Percentiles rank a stretch among this genome's conserved stretches.
phyloP scores from a whole-genome alignment of 352 stramenopile genomes.

The Pythium utonaiense region DNA sequence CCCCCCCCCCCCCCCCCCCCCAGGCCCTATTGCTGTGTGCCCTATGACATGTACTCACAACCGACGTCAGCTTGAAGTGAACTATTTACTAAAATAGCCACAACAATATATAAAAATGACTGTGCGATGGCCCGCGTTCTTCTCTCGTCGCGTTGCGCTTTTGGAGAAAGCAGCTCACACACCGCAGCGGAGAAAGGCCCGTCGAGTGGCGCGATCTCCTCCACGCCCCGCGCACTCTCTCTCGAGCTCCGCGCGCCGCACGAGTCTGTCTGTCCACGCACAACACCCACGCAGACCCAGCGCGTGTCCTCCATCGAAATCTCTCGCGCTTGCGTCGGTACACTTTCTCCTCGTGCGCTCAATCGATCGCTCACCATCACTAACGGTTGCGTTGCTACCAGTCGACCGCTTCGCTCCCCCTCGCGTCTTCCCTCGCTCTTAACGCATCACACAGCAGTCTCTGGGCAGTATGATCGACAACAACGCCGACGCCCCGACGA shows the following conservation, averaged over 20 bases:
- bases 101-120: neutral
- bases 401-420: no score
- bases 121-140: neutral
- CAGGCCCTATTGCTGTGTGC: neutral
- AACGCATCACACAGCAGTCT: neutral
- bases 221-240: neutral
- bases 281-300: neutral
- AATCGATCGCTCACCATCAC: neutral
- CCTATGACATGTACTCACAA: neutral
- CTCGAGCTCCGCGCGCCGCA: neutral
- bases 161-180: neutral
- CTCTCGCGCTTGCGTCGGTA: constrained; percentile 4
- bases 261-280: no score
- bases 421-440: neutral
- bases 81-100: constrained; percentile 1
- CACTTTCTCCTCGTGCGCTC: neutral
- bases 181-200: neutral
- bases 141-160: neutral
- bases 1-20: no score
- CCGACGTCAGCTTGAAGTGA: neutral
- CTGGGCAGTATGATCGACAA: constrained; percentile 37
- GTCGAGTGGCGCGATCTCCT: neutral
- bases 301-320: neutral
- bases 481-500: constrained; percentile 60
- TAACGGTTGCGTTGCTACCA: neutral